phyloP scores from a whole-genome alignment of 164 flowering plant species.

The Piper longum region DNA sequence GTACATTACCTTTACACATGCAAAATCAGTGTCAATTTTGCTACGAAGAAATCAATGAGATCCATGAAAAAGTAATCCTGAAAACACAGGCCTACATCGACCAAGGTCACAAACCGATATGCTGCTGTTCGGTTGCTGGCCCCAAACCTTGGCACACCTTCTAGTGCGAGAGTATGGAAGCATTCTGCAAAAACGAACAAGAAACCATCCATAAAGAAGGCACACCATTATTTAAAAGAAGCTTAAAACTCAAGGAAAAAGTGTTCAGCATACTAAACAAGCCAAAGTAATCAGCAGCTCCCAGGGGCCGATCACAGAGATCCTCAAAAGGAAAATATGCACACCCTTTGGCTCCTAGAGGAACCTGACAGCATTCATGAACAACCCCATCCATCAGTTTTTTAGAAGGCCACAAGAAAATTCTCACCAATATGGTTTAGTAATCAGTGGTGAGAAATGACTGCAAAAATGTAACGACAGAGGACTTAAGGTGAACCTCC shows the following conservation, averaged over 20 bases:
- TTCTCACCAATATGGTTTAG: background rate
- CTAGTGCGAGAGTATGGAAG: constrained; percentile 84
- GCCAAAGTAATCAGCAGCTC: constrained; percentile 98
- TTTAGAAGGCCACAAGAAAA: background rate
- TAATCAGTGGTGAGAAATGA: background rate
- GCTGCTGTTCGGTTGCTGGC: constrained; percentile 79
- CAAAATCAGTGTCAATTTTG: too few relatives aligned
- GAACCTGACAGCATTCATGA: constrained; percentile 33
- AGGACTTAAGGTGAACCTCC: constrained; percentile 23
- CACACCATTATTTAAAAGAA: too few relatives aligned
- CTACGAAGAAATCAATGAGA: too few relatives aligned
- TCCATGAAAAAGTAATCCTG: too few relatives aligned
- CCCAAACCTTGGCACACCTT: constrained; percentile 80
- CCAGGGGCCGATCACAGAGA: constrained; percentile 89
- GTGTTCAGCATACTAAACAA: constrained; percentile 59
- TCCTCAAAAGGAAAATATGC: constrained; percentile 87
- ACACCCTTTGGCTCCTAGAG: constrained; percentile 83
- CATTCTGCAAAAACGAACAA: constrained; percentile 34
- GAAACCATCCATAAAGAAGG: too few relatives aligned
- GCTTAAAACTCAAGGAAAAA: background rate
- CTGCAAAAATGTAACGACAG: background rate
- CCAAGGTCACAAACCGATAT: constrained; percentile 88
- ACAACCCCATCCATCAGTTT: too few relatives aligned
- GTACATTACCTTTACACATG: constrained; percentile 63
- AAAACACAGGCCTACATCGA: constrained; percentile 51